These are phyloP conservation scores for Penicillium palitans DNA, from an alignment of 2,329 filamentous ascomycete genomes.

Conservation along the genomic window DNA sequence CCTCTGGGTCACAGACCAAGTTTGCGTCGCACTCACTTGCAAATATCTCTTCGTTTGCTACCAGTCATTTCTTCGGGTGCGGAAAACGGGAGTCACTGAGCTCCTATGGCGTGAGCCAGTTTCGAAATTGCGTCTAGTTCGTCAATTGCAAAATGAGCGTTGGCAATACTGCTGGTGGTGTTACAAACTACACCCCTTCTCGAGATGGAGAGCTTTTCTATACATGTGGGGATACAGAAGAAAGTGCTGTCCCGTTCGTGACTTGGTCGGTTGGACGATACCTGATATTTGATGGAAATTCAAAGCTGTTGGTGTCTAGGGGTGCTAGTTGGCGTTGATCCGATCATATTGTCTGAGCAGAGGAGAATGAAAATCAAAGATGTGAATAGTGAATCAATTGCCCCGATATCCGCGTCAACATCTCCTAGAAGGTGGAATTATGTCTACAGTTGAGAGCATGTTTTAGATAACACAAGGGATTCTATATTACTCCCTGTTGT, in stretches of 20 bases:
- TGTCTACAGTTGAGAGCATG: background rate
- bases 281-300: background rate
- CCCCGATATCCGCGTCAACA: no score
- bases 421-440: background rate
- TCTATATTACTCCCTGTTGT: no score
- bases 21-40: background rate
- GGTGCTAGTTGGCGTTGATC: no score
- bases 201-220: background rate
- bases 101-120: background rate
- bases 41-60: background rate
- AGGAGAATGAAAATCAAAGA: no score
- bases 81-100: background rate
- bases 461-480: background rate
- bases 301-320: background rate
- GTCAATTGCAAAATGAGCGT: background rate
- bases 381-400: background rate
- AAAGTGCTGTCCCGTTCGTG: background rate
- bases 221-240: background rate
- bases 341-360: background rate
- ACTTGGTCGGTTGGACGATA: background rate
- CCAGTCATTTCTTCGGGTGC: background rate
- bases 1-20: background rate
- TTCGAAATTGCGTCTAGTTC: background rate
- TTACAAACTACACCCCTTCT: background rate
- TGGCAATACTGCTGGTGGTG: slow-evolving; percentile 1